Conservation (phyloP, 768 basidiomycete species). For the Paxillus involutus region DNA sequence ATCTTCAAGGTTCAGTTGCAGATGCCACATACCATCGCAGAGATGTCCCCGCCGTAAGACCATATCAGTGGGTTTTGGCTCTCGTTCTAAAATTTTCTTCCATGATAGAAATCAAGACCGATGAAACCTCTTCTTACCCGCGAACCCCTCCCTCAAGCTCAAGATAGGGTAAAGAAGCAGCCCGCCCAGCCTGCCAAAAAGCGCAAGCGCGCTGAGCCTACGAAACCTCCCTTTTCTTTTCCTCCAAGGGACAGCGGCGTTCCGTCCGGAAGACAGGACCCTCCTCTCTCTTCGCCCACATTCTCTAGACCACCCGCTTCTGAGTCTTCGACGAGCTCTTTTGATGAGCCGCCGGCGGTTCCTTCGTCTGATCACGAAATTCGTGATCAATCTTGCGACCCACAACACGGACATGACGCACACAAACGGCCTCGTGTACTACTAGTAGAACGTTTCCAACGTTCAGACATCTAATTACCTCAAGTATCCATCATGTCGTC, state of each 20-base stretch:
- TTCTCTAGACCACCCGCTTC: constrained; percentile 10
- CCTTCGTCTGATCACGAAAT: constrained; percentile 9
- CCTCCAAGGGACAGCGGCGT: constrained; percentile 16
- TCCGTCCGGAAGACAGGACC: constrained; percentile 25
- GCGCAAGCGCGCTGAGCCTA: constrained; percentile 23
- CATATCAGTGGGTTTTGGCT: constrained; percentile 10
- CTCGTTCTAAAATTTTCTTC: constrained; percentile 8
- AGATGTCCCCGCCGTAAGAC: constrained; percentile 20
- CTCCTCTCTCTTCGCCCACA: constrained; percentile 3
- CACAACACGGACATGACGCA: constrained; percentile 4
- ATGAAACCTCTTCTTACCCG: constrained; percentile 18
- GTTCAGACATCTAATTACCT: constrained; percentile 12
- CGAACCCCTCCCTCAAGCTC: constrained; percentile 21
- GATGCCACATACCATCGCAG: constrained; percentile 15
- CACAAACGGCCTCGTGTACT: constrained; percentile 20
- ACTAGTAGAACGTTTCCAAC: constrained; percentile 17
- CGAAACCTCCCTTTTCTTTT: constrained; percentile 19
- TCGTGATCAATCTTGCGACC: constrained; percentile 3
- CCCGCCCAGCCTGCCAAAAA: constrained; percentile 12
- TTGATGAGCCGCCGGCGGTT: constrained; percentile 11
- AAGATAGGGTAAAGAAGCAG: constrained; percentile 24
- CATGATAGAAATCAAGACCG: constrained; percentile 21
- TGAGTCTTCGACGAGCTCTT: constrained; percentile 6
- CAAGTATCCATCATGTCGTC: constrained; percentile 51
- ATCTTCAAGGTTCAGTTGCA: constrained; percentile 8